These are phyloP conservation scores for Hapsidospora chrysogenum DNA, from an alignment of 495 filamentous ascomycete genomes.

Conservation along the genomic window DNA sequence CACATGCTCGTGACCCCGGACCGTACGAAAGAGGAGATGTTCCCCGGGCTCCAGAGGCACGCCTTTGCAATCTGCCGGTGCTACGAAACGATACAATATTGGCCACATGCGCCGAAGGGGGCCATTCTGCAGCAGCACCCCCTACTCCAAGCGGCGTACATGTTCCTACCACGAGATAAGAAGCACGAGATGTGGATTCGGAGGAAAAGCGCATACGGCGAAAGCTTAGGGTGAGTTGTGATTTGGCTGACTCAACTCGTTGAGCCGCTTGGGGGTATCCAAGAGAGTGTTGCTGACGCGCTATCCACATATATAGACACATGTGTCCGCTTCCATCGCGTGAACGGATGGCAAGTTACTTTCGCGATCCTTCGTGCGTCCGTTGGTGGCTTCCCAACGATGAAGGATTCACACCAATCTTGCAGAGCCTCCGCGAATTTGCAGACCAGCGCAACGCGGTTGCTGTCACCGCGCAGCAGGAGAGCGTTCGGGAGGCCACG, in stretches of 20 bases:
- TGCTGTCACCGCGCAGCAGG: conserved; percentile 41
- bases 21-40: conserved; percentile 29
- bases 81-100: conserved; percentile 60
- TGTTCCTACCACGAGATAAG: conserved; percentile 61
- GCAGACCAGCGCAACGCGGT: conserved; percentile 52
- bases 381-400: conserved; percentile 83
- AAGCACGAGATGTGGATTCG: conserved; percentile 71
- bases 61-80: conserved; percentile 58
- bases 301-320: conserved; percentile 63
- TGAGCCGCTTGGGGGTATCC: too few species aligned
- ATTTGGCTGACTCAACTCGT: too few species aligned
- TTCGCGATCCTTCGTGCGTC: conserved; percentile 46
- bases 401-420: conserved; percentile 50
- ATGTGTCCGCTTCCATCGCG: conserved; percentile 64
- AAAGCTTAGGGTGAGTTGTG: too few species aligned
- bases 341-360: conserved; percentile 51
- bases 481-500: conserved; percentile 60
- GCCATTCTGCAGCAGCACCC: conserved; percentile 58
- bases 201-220: conserved; percentile 58
- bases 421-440: conserved; percentile 61
- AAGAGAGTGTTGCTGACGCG: too few species aligned
- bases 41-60: conserved; percentile 36
- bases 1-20: conserved; percentile 54
- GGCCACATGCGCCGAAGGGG: conserved; percentile 52
- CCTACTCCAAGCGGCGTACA: conserved; percentile 52